Evolutionary conservation across 164 flowering plant species (phyloP).

Genomic region (Magnolia changhungtana): DNA sequence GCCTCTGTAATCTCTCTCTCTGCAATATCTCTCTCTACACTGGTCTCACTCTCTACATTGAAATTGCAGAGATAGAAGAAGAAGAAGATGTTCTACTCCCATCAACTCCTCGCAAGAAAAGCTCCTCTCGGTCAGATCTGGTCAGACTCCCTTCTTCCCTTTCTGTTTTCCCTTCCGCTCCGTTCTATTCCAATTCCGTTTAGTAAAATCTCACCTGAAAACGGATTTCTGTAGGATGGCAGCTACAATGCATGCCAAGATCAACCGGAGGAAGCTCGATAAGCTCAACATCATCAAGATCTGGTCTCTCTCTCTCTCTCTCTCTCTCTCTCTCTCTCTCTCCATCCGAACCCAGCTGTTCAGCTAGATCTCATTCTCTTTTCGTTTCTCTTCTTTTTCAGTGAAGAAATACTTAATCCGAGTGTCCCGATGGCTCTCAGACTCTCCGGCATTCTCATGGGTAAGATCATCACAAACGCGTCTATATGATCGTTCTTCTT

Average conservation of each 20-base stretch:
- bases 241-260: conserved; percentile 81
- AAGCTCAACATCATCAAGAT: conserved; percentile 71
- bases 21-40: background rate
- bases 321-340: background rate
- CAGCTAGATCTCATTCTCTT: background rate
- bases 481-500: background rate
- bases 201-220: background rate
- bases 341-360: background rate
- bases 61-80: background rate
- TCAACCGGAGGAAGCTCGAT: conserved; percentile 63
- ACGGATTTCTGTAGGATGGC: conserved; percentile 65
- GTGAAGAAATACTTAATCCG: conserved; percentile 91
- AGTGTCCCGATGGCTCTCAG: conserved; percentile 92
- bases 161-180: background rate
- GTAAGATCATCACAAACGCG: conserved; percentile 25
- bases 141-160: conserved; percentile 23
- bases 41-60: background rate
- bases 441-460: conserved; percentile 96
- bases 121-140: conserved; percentile 94
- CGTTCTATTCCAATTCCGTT: background rate
- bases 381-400: conserved; percentile 15
- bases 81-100: conserved; percentile 81
- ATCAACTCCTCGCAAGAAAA: conserved; percentile 89
- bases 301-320: conserved; percentile 41
- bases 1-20: background rate